Evolutionary conservation across 2,329 filamentous ascomycete species (phyloP).

Genomic region (Cytospora paraplurivora): DNA sequence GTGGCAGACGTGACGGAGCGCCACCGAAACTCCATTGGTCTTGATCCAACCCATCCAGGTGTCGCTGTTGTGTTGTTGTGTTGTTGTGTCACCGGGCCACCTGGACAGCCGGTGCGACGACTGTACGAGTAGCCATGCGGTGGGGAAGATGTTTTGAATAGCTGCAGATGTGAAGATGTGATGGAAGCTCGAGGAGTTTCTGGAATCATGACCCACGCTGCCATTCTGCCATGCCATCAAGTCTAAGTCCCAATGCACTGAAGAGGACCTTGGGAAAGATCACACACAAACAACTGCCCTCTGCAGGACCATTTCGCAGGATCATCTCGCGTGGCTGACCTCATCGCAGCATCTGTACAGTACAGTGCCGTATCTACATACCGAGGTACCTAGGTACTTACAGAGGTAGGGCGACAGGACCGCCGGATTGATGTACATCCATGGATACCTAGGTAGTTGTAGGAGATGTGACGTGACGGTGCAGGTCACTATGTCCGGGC

Average conservation of each 20-base stretch:
- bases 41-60: conserved; percentile 6
- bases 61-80: conserved; percentile 4
- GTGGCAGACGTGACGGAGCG: conserved; percentile 19
- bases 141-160: conserved; percentile 1
- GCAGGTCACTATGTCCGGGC: not conserved
- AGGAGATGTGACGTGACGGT: conserved; percentile 1
- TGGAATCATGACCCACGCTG: conserved; percentile 20
- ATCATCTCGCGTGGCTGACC: not conserved
- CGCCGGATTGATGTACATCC: too few species aligned
- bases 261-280: not conserved
- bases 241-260: not conserved
- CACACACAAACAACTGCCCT: not conserved
- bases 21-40: conserved; percentile 19
- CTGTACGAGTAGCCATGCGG: conserved; percentile 1
- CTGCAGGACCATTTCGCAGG: not conserved
- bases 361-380: not conserved
- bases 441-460: too few species aligned
- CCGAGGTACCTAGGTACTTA: too few species aligned
- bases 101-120: conserved; percentile 4
- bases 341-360: not conserved
- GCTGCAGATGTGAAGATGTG: conserved; percentile 20
- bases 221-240: not conserved
- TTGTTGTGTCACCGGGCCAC: conserved; percentile 11
- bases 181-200: conserved; percentile 24
- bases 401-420: not conserved